Evolutionary conservation across 805 yeast species (phyloP).

Genomic region (Scheffersomyces stipitis): DNA sequence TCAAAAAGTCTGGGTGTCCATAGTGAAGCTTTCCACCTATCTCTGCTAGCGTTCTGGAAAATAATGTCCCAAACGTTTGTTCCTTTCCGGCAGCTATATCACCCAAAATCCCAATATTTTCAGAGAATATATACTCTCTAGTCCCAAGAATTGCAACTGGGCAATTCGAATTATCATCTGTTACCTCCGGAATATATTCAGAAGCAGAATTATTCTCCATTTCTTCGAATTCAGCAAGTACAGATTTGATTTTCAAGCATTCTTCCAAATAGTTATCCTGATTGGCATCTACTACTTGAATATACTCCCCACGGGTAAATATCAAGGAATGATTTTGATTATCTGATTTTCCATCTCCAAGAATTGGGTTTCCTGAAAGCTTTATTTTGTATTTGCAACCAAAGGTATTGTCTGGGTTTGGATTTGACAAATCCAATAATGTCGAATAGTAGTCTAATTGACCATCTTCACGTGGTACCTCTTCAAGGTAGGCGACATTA

Average conservation of each 20-base stretch:
- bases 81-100: constrained; percentile 98
- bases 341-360: constrained; percentile 96
- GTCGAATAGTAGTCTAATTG: constrained; percentile 60
- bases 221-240: constrained; percentile 90
- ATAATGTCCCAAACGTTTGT: constrained; percentile 93
- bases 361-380: constrained; percentile 89
- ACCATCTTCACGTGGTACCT: constrained; percentile 43
- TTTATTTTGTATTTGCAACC: constrained; percentile 54
- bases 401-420: constrained; percentile 54
- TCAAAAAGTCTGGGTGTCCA: constrained; percentile 95
- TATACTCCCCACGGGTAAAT: constrained; percentile 90
- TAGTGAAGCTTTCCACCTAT: constrained; percentile 94
- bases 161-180: constrained; percentile 22
- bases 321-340: constrained; percentile 88
- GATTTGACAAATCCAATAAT: constrained; percentile 35
- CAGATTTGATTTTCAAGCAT: constrained; percentile 84
- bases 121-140: constrained; percentile 91
- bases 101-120: constrained; percentile 87
- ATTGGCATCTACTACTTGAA: constrained; percentile 93
- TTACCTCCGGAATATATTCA: constrained; percentile 57
- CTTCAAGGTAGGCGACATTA: constrained; percentile 54
- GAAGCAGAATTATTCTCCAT: constrained; percentile 53
- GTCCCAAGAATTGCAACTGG: constrained; percentile 96
- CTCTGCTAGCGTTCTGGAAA: constrained; percentile 89
- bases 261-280: constrained; percentile 96